These are phyloP conservation scores for Jimgerdemannia flammicorona DNA, from an alignment of 192 early-diverging fungal species.

Conservation along the genomic window DNA sequence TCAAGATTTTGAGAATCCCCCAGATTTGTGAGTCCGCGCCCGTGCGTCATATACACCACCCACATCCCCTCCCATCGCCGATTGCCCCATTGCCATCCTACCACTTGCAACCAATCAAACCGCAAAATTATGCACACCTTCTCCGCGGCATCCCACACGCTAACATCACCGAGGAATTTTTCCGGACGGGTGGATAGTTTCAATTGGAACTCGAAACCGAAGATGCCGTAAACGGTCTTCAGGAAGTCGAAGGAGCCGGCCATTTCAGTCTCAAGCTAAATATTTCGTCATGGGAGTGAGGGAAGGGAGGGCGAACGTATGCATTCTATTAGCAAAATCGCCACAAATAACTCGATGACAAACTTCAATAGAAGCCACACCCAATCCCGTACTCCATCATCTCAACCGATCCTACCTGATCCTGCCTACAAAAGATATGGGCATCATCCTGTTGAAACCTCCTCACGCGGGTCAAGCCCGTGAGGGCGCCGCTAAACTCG, in stretches of 20 bases:
- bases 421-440: conserved; percentile 93
- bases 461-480: conserved; percentile 94
- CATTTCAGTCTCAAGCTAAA: conserved; percentile 77
- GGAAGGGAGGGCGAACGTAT: conserved; percentile 1
- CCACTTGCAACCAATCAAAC: neutral
- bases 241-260: conserved; percentile 82
- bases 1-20: too few relatives aligned
- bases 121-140: conserved; percentile 27
- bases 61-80: neutral
- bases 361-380: too few relatives aligned
- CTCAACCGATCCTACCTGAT: conserved; percentile 53
- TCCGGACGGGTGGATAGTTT: conserved; percentile 96
- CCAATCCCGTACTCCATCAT: too few relatives aligned
- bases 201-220: conserved; percentile 91
- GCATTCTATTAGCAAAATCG: neutral
- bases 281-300: conserved; percentile 3
- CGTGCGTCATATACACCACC: neutral
- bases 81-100: neutral
- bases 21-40: too few relatives aligned
- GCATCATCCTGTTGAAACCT: conserved; percentile 99
- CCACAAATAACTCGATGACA: too few relatives aligned
- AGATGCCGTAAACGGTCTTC: conserved; percentile 85
- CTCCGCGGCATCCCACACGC: conserved; percentile 93
- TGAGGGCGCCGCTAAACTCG: conserved; percentile 89
- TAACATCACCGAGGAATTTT: conserved; percentile 87